These are phyloP conservation scores for Alisma plantagoaquatica DNA, from an alignment of 106 monocot species.

Conservation along the genomic window DNA sequence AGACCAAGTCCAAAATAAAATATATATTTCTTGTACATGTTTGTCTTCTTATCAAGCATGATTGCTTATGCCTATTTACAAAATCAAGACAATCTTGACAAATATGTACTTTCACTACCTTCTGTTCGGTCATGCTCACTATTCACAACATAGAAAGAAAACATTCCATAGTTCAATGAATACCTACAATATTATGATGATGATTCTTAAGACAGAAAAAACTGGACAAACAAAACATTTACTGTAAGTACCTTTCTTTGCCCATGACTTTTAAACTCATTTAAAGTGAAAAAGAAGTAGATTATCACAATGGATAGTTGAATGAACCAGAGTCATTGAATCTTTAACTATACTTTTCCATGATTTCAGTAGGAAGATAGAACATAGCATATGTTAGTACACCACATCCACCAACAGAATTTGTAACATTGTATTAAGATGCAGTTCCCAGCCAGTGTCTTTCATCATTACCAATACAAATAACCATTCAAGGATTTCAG, in stretches of 20 bases:
- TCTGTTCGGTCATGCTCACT: slow-evolving; percentile 94
- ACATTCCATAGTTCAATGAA: slow-evolving; percentile 87
- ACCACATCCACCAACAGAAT: slow-evolving; percentile 95
- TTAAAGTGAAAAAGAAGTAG: background rate
- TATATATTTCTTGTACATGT: no score
- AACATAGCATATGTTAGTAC: slow-evolving; percentile 90
- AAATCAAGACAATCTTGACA: slow-evolving; percentile 66
- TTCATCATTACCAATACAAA: slow-evolving; percentile 89
- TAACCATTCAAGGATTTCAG: background rate
- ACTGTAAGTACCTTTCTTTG: background rate
- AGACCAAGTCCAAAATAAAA: no score
- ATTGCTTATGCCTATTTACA: slow-evolving; percentile 72
- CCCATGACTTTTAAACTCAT: background rate
- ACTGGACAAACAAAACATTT: background rate
- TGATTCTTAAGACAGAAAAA: background rate
- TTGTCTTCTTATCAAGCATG: slow-evolving; percentile 91
- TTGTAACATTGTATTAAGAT: slow-evolving; percentile 61
- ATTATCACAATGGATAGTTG: background rate
- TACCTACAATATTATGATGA: slow-evolving; percentile 33
- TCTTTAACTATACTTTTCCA: slow-evolving; percentile 87
- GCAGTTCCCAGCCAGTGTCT: slow-evolving; percentile 82
- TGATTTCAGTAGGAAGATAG: slow-evolving; percentile 84
- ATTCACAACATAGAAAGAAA: slow-evolving; percentile 86
- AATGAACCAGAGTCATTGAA: background rate
- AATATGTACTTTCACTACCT: slow-evolving; percentile 82